A percentile compares a stretch with the other conserved stretches of the same genome.
Conservation (phyloP, 371 early-diverging fungal species). For the Zopfochytrium polystomum region DNA sequence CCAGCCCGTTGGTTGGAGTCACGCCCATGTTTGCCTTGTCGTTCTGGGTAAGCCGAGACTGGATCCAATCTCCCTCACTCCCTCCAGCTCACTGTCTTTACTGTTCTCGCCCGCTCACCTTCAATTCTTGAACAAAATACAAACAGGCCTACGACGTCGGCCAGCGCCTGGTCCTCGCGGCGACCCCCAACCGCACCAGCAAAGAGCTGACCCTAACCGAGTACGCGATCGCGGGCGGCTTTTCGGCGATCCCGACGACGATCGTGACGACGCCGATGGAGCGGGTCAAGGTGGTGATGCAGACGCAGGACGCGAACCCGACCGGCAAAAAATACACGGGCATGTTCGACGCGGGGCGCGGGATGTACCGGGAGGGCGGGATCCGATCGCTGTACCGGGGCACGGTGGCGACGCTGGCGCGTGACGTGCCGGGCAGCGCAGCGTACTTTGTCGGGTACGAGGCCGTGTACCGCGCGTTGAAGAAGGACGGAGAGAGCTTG, state of each 20-base stretch:
- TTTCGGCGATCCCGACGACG: conserved; percentile 43
- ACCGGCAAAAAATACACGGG: conserved; percentile 10
- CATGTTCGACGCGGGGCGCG: conserved; percentile 35
- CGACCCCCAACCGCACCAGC: conserved; percentile 51
- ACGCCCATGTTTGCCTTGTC: conserved; percentile 35
- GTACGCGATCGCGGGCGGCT: conserved; percentile 29
- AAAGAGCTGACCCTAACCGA: conserved; percentile 17
- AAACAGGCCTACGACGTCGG: background rate
- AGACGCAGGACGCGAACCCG: conserved; percentile 21
- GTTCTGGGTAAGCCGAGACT: conserved; percentile 48
- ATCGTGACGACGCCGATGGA: conserved; percentile 42
- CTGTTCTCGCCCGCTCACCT: background rate
- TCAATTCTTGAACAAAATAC: background rate
- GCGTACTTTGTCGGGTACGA: conserved; percentile 81
- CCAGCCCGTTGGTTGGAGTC: conserved; percentile 39
- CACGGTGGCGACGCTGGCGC: conserved; percentile 36
- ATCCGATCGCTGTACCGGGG: conserved; percentile 37
- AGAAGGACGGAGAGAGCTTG: conserved; percentile 61
- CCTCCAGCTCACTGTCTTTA: conserved; percentile 12
- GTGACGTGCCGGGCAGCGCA: conserved; percentile 91
- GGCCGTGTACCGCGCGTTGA: conserved; percentile 29
- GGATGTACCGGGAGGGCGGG: conserved; percentile 53
- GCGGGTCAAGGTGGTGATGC: conserved; percentile 45
- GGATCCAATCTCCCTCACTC: background rate
- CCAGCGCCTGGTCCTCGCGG: conserved; percentile 49